Evolutionary conservation across 257 asterid genomes (phyloP).

Genomic region (Solanum sejunctum): DNA sequence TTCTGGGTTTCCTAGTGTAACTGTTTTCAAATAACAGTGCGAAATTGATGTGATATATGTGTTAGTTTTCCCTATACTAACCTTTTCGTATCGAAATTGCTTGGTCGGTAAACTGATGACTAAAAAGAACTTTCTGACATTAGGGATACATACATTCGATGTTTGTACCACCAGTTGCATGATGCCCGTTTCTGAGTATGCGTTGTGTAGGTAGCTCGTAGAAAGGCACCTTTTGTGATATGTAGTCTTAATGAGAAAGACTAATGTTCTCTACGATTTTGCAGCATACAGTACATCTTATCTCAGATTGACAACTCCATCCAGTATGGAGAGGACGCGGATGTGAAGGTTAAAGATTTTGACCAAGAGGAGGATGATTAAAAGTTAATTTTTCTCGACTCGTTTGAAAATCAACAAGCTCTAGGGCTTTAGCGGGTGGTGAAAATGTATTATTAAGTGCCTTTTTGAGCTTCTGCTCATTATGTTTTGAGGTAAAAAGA

Average conservation of each 20-base stretch:
- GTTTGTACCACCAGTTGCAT: neutral
- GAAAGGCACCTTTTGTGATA: neutral
- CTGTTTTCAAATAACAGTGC: neutral
- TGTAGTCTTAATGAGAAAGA: neutral
- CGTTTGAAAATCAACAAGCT: neutral
- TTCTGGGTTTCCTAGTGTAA: neutral
- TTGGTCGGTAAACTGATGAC: neutral
- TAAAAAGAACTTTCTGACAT: neutral
- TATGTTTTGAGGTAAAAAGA: neutral
- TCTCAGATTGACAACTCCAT: constrained; percentile 72
- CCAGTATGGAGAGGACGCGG: constrained; percentile 93
- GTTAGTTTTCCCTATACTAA: neutral
- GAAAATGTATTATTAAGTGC: neutral
- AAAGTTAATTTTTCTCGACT: neutral
- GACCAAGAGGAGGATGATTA: constrained; percentile 43
- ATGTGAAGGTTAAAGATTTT: constrained; percentile 81
- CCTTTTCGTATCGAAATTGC: neutral
- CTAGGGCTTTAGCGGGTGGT: neutral
- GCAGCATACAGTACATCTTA: constrained; percentile 70
- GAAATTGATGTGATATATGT: neutral
- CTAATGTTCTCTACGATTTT: neutral
- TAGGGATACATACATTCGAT: neutral
- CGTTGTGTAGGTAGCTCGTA: neutral
- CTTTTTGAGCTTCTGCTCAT: neutral
- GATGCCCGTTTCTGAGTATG: neutral